Evolutionary conservation across 2,329 filamentous ascomycete species (phyloP), one percentile per base, ranked within the genome.

Genomic region (Penicillium sumatraense): DNA sequence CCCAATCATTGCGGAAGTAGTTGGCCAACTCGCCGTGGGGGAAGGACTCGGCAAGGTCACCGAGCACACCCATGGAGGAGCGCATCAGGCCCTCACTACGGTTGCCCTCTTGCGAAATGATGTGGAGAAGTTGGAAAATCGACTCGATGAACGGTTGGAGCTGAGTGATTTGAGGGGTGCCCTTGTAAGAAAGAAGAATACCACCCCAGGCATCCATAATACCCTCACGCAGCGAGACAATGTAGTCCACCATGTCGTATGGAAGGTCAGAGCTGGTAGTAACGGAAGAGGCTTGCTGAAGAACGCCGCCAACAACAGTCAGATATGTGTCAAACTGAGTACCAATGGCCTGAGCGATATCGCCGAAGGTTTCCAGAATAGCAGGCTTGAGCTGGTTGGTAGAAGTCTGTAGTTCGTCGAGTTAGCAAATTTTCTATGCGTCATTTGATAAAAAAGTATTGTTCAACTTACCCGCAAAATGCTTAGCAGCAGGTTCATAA

Each of bases 201-300:
- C 95, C 95, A 68, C 93, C 92, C 93, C 96, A 99, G 29, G 95
- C 95, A 81, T 99, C 95, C 89, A 98, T 96, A 64, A 99, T 98
- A 65, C 93, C 95, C 73, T 99, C 96, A 51, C 95, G 89, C 46
- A 99, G 84, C 18, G 93, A 96, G 61, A 96, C 86, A 65, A 99
- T 89, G 72, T 99, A 99, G 76, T 98, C 93, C 54, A 93, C 88
- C 89, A 98, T 96, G 77, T 99, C 95, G 67, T 93, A 95, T 48
- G 89, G 90, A 56, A 89, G 88, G 63, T 97, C 92, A 24, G 87
- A 83, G 53, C 86, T 86, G 38, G 90, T 86, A 27, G 88, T 90
- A 53, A 99, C 91, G 41, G 84, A 87, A 16, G 92, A 89, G 53
- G 95, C 95, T 75, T 98, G 93, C 76, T 97, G 91, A 60, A 99